Evolutionary conservation across 2,329 filamentous ascomycete genomes (phyloP).

Genomic region (Mollisiaceae sp.): DNA sequence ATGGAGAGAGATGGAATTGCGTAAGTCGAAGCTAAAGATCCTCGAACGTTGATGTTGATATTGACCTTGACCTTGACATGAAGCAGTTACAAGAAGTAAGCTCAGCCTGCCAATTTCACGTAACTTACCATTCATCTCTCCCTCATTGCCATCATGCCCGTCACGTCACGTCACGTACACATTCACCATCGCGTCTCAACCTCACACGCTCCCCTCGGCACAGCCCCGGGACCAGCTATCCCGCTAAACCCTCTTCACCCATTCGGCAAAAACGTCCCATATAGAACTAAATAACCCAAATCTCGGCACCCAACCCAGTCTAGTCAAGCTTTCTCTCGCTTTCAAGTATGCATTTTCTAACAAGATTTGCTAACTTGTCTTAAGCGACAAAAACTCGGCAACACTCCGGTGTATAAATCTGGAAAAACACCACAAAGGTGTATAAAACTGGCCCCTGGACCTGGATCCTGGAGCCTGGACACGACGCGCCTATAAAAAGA

Average conservation of each 20-base stretch:
- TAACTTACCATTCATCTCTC: neutral
- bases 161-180: neutral
- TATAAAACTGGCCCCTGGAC: neutral
- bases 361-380: too few species aligned
- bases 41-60: neutral
- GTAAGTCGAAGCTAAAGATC: too few species aligned
- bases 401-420: neutral
- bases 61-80: neutral
- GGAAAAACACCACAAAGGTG: neutral
- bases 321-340: neutral
- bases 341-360: neutral
- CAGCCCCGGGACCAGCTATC: neutral
- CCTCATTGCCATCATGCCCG: neutral
- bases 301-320: neutral
- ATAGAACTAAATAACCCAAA: neutral
- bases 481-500: neutral
- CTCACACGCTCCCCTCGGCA: neutral
- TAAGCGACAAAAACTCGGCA: neutral
- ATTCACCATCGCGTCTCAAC: neutral
- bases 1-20: too few species aligned
- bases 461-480: neutral
- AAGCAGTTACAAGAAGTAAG: neutral
- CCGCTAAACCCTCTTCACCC: too few species aligned
- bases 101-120: neutral
- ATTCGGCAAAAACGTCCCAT: neutral